phyloP scores from a whole-genome alignment of 352 stramenopile genomes.

The Pythium pectinolyticum region DNA sequence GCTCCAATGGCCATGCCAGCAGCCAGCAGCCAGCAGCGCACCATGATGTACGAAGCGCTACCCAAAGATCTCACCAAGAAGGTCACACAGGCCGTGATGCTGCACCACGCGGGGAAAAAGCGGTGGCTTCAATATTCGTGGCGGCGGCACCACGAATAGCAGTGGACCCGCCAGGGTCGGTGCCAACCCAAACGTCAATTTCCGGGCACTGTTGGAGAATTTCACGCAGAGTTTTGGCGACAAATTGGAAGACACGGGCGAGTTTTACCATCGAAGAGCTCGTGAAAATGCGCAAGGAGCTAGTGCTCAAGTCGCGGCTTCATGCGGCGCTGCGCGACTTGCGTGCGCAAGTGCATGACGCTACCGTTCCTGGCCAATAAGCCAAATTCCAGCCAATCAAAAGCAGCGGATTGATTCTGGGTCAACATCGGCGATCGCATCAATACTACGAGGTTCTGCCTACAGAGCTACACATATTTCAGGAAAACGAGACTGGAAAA shows the following conservation, averaged over 20 bases:
- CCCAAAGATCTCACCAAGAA: conserved; percentile 82
- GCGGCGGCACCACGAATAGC: not conserved
- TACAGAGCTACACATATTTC: no score
- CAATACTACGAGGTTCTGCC: no score
- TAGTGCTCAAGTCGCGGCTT: conserved; percentile 58
- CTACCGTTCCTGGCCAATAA: no score
- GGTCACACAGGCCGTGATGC: conserved; percentile 55
- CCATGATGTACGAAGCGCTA: conserved; percentile 73
- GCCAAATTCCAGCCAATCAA: no score
- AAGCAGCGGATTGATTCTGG: no score
- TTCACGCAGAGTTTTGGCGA: conserved; percentile 77
- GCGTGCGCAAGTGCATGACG: conserved; percentile 65
- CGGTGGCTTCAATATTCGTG: conserved; percentile 11
- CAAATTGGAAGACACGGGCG: conserved; percentile 57
- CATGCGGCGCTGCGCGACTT: conserved; percentile 61
- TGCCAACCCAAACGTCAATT: conserved; percentile 60
- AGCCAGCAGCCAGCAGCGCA: no score
- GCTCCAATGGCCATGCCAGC: conserved; percentile 20
- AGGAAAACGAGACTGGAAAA: no score
- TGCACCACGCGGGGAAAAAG: conserved; percentile 46
- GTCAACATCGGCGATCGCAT: no score
- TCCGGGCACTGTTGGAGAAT: conserved; percentile 65
- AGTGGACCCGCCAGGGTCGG: conserved; percentile 33
- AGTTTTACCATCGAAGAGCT: conserved; percentile 68
- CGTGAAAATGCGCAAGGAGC: conserved; percentile 55